Evolutionary conservation across 1,284 basidiomycete species (phyloP), one percentile per base, ranked within the genome.

Genomic region (Exsudoporus floridanus): DNA sequence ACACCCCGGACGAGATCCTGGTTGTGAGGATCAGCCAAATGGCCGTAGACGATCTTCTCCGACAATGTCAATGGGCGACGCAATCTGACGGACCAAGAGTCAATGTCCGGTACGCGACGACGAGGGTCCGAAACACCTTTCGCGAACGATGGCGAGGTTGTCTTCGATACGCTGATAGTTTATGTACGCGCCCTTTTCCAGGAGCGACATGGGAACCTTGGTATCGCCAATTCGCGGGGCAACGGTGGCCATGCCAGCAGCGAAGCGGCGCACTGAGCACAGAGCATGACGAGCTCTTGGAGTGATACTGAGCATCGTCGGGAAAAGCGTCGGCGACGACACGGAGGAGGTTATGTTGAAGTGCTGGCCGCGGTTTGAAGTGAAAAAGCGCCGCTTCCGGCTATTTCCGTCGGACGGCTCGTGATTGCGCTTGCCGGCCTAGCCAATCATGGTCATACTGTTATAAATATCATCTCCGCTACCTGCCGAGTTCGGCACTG

Each of bases 111-210:
- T 9, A 2, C 1, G 25, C 9, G 4, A 30, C 2, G 13, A 25
- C 18, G 47, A 28, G 50, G n/a, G 40, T 38, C 14, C 2, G 80
- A 81, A 16, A 75, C 72, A 90, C 88, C 88, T 78, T 52, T 85
- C 77, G 66, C 93, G 88, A 56, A 96, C 83, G 66, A 96, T 71
- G 61, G 81, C 84, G 59, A 97, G 86, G 79, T 94, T 96, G 73
- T 96, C 93, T 77, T 96, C 94, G 69, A 96, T 97, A 57, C 94
- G 87, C 77, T 96, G 94, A 75, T 98, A 98, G 85, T 98, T 97
- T 78, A 98, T 95, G 73, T 82, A 96, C 57, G 84, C 84, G 66
- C 84, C 86, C 69, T 88, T 84, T 76, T 96, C 93, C 60, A 94
- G 82, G 58, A 87, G 78, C 47, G 90, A 92, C 93, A 97, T 96